phyloP scores from a whole-genome alignment of 805 yeast species.

The Suhomyces vadensis region DNA sequence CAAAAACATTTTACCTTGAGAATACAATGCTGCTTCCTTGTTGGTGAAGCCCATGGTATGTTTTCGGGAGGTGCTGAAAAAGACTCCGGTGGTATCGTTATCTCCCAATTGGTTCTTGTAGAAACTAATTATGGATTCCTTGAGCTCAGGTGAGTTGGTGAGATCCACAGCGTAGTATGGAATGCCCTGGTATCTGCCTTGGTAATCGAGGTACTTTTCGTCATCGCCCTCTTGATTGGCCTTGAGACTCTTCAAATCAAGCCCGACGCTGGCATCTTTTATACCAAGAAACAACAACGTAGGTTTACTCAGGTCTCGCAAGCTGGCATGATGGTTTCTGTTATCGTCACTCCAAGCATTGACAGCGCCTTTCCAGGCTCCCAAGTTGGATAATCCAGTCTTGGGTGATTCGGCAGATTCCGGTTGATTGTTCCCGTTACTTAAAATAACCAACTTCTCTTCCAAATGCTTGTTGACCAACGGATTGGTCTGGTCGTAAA shows the following conservation, averaged over 20 bases:
- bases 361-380: slow-evolving; percentile 13
- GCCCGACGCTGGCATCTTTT: slow-evolving; percentile 46
- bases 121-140: slow-evolving; percentile 33
- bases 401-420: slow-evolving; percentile 16
- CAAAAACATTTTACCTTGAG: slow-evolving; percentile 80
- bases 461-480: slow-evolving; percentile 30
- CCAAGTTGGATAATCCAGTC: slow-evolving; percentile 22
- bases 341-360: slow-evolving; percentile 34
- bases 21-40: slow-evolving; percentile 63
- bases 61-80: slow-evolving; percentile 37
- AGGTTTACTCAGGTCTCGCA: slow-evolving; percentile 39
- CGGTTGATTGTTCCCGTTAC: slow-evolving; percentile 37
- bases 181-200: slow-evolving; percentile 54
- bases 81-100: slow-evolving; percentile 15
- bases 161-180: slow-evolving; percentile 69
- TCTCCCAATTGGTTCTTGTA: slow-evolving; percentile 11
- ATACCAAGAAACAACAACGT: slow-evolving; percentile 47
- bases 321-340: slow-evolving; percentile 37
- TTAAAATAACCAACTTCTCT: slow-evolving; percentile 34
- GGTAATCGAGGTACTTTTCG: slow-evolving; percentile 42
- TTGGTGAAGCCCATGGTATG: slow-evolving; percentile 36
- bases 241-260: slow-evolving; percentile 31
- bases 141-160: slow-evolving; percentile 43
- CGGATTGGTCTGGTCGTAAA: slow-evolving; percentile 35
- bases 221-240: slow-evolving; percentile 23